A percentile compares a stretch with the other conserved stretches of the same genome.
Evolutionary conservation across 2,329 filamentous ascomycete genomes (phyloP).

Genomic region (Botryotinia calthae): DNA sequence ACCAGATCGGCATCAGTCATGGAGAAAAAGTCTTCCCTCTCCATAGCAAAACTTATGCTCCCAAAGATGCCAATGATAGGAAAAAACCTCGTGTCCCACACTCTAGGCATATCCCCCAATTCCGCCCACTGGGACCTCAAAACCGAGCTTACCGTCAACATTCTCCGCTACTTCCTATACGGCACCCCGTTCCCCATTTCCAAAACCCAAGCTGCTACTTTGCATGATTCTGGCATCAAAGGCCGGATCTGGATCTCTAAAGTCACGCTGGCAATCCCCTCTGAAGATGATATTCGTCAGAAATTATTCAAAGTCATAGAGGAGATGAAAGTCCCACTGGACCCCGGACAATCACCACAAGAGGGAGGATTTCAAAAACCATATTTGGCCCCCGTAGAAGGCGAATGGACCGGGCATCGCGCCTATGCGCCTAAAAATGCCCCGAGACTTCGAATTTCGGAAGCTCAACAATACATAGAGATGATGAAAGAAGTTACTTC

Average conservation of each 20-base stretch:
- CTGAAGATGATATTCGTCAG: slow-evolving; percentile 53
- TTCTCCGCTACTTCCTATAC: slow-evolving; percentile 63
- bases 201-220: slow-evolving; percentile 59
- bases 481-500: slow-evolving; percentile 66
- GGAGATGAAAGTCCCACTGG: slow-evolving; percentile 44
- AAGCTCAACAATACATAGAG: slow-evolving; percentile 61
- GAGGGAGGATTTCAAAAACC: slow-evolving; percentile 46
- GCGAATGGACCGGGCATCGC: slow-evolving; percentile 75
- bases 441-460: slow-evolving; percentile 54
- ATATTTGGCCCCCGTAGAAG: slow-evolving; percentile 57
- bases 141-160: slow-evolving; percentile 68
- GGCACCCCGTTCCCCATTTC: slow-evolving; percentile 46
- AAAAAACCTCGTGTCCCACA: slow-evolving; percentile 60
- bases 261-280: slow-evolving; percentile 60
- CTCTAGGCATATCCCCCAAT: slow-evolving; percentile 65
- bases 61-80: slow-evolving; percentile 60
- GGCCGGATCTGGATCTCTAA: slow-evolving; percentile 80
- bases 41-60: slow-evolving; percentile 38
- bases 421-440: slow-evolving; percentile 50
- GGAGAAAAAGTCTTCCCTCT: slow-evolving; percentile 38
- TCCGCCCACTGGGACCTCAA: slow-evolving; percentile 75
- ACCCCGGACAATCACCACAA: slow-evolving; percentile 22
- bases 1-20: slow-evolving; percentile 15
- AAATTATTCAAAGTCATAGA: slow-evolving; percentile 58
- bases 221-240: slow-evolving; percentile 66